A percentile compares a stretch with the other conserved stretches of the same genome.
Evolutionary conservation across 371 early-diverging fungal genomes (phyloP).

Genomic region (Cladochytrium tenue): DNA sequence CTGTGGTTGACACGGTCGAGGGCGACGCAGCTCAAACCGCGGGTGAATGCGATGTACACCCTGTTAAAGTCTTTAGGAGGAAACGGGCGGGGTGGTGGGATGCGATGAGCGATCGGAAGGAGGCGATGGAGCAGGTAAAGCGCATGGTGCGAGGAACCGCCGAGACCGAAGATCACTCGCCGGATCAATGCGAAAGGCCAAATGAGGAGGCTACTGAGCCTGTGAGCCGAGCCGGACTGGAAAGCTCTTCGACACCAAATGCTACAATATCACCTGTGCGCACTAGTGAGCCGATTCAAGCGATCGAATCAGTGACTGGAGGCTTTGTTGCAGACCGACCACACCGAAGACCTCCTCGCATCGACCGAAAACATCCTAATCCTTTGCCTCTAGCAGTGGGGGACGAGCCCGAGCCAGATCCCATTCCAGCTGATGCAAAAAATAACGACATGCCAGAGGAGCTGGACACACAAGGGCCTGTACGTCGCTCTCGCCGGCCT

Average conservation of each 20-base stretch:
- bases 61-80: background rate
- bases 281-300: background rate
- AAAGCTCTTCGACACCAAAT: background rate
- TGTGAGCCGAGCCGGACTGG: background rate
- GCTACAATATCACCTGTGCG: background rate
- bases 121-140: background rate
- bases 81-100: too few relatives aligned
- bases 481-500: too few relatives aligned
- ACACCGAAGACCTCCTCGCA: too few relatives aligned
- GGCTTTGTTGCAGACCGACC: background rate
- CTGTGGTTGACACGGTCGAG: background rate
- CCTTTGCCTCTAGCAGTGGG: too few relatives aligned
- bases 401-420: too few relatives aligned
- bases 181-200: background rate
- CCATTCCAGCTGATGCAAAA: too few relatives aligned
- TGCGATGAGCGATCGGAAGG: background rate
- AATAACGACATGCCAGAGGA: too few relatives aligned
- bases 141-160: background rate
- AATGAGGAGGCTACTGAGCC: background rate
- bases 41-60: background rate
- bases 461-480: too few relatives aligned
- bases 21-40: background rate
- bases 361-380: too few relatives aligned
- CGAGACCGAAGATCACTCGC: background rate
- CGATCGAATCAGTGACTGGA: background rate